These are phyloP conservation scores for Laguncularia racemosa DNA, from an alignment of 345 rosid species.

Conservation along the genomic window DNA sequence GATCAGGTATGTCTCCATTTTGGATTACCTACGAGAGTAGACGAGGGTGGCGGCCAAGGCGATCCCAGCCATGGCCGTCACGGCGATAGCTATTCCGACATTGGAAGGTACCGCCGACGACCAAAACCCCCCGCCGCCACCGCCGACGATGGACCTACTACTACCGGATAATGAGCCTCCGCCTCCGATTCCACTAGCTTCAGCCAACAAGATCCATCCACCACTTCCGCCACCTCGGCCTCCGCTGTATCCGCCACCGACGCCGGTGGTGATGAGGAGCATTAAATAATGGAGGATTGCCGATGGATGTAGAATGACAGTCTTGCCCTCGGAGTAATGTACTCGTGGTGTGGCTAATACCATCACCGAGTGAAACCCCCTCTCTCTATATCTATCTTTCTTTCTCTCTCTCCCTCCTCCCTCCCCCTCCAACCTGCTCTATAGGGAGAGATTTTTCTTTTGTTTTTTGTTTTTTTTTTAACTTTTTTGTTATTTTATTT, in stretches of 20 bases:
- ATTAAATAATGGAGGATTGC: conserved; percentile 19
- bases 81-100: conserved; percentile 54
- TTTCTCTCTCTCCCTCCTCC: too few species aligned
- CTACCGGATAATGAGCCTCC: conserved; percentile 13
- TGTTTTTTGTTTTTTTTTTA: too few species aligned
- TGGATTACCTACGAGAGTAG: conserved; percentile 51
- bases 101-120: conserved; percentile 31
- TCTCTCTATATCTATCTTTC: neutral
- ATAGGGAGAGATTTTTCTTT: too few species aligned
- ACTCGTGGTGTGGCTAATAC: conserved; percentile 24
- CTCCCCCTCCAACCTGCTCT: neutral
- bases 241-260: conserved; percentile 18
- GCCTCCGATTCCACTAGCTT: conserved; percentile 29
- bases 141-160: conserved; percentile 12
- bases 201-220: conserved; percentile 41
- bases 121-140: conserved; percentile 45
- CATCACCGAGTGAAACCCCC: conserved; percentile 35
- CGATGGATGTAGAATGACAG: conserved; percentile 13
- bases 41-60: conserved; percentile 59
- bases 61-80: conserved; percentile 72
- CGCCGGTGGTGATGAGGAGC: conserved; percentile 25
- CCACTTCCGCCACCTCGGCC: conserved; percentile 16
- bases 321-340: conserved; percentile 11
- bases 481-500: too few species aligned
- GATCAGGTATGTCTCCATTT: neutral